These are phyloP conservation scores for Uromyces viciae-fabae DNA, from an alignment of 1,284 basidiomycete genomes.

Conservation along the genomic window DNA sequence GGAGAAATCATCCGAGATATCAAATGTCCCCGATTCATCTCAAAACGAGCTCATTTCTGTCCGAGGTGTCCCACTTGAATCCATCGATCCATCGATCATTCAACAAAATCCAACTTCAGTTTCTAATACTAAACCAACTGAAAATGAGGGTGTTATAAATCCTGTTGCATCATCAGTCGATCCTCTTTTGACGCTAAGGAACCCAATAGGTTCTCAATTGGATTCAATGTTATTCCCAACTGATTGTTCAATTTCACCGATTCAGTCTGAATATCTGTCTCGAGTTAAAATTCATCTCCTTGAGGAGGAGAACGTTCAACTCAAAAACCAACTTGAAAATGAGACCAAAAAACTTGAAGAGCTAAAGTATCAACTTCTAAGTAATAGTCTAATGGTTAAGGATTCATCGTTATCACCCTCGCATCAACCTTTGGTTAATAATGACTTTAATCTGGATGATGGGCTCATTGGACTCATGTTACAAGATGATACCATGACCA, in stretches of 20 bases:
- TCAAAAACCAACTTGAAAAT: conserved; percentile 6
- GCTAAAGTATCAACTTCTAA: neutral
- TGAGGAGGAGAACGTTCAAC: conserved; percentile 34
- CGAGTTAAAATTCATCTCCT: conserved; percentile 15
- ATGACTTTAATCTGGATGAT: neutral
- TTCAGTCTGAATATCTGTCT: conserved; percentile 26
- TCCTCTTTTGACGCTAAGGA: neutral
- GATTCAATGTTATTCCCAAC: neutral
- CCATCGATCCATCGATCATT: conserved; percentile 41
- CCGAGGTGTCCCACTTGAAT: neutral
- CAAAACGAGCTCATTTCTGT: neutral
- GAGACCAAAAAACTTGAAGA: conserved; percentile 9
- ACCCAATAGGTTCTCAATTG: neutral
- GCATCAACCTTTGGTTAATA: neutral
- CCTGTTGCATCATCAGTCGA: too few relatives aligned
- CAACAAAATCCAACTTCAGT: neutral
- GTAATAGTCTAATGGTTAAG: neutral
- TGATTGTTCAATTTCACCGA: conserved; percentile 20
- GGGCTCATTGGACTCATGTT: conserved; percentile 25
- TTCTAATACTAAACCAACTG: neutral
- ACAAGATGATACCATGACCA: too few relatives aligned
- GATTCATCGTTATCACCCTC: neutral
- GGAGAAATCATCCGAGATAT: conserved; percentile 1
- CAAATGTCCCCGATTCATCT: neutral
- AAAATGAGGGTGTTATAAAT: neutral